Conservation (phyloP, 2,329 filamentous ascomycete genomes). For the Fusarium goolgardi region DNA sequence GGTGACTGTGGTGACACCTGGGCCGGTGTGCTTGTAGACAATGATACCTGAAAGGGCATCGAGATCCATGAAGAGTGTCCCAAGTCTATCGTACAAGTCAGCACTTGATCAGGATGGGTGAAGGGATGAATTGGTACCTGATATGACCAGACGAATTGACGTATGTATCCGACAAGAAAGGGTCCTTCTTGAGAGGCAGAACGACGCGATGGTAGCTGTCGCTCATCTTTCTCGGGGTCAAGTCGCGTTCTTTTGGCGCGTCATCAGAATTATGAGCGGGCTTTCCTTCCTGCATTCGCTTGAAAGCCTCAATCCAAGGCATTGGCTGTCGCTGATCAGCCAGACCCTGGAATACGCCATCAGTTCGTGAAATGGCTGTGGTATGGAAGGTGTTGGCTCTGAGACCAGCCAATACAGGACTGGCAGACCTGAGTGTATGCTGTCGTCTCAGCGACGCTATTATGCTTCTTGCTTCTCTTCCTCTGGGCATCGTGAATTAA, state of each 20-base stretch:
- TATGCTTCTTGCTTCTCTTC: conserved; percentile 4
- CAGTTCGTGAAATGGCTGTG: conserved; percentile 35
- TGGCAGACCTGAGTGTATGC: background rate
- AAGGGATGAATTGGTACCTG: conserved; percentile 49
- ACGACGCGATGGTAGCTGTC: conserved; percentile 51
- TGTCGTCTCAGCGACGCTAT: conserved; percentile 15
- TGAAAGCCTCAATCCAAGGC: conserved; percentile 49
- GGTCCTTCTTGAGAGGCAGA: conserved; percentile 76
- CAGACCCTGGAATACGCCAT: conserved; percentile 48
- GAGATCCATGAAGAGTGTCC: conserved; percentile 82
- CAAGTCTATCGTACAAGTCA: conserved; percentile 57
- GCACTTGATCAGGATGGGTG: no score
- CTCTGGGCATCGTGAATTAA: conserved; percentile 25
- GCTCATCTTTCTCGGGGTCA: conserved; percentile 48
- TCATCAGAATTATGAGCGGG: conserved; percentile 20
- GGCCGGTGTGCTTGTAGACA: conserved; percentile 74
- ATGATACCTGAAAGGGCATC: conserved; percentile 82
- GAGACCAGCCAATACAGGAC: background rate
- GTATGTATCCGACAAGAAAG: conserved; percentile 82
- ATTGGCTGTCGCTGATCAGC: conserved; percentile 44
- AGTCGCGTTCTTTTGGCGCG: conserved; percentile 38
- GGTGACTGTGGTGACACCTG: conserved; percentile 64
- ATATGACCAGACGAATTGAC: conserved; percentile 81
- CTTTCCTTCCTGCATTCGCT: conserved; percentile 38
- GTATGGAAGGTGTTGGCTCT: conserved; percentile 30